Base-by-base conservation (phyloP, 345 rosid species). In the Draba incana region DNA sequence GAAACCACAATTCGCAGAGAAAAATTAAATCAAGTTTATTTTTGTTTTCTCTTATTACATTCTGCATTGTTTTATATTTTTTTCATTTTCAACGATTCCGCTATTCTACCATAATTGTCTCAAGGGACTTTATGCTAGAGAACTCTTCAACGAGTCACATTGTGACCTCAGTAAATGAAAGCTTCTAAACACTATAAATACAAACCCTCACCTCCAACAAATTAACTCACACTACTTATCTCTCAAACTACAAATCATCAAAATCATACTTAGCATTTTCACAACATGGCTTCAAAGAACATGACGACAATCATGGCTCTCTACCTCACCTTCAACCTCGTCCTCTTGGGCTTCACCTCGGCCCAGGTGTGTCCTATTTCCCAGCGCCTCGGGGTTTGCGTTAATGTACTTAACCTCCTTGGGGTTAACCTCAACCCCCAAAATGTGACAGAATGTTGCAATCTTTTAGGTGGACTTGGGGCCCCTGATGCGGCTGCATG, bases 231-330 rank as follows among this genome's bases (percentile, higher is more conserved):
- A 20, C 20, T 20, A 20, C 30, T 28, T 28, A 28, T 13, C 4
- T 27, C 10, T 27, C 56, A 20, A 20, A 20, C 43, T 37, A 37
- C 42, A 33, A 35, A 20, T 35, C 43, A 56, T 37, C 46, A n/a
- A 42, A 58, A 42, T 9, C 37, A 24, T n/a, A 27, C 25, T 10
- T 10, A 65, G 16, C 37, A 50, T 50, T 37, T 64, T 38, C 59
- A 64, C 37, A 43, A 42, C 9, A 63, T 53, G 75, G 64, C 61
- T 49, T 49, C 51, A 38, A 59, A 50, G 35, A 41, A 48, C 33
- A 60, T 41, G 48, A 38, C 37, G 13, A 64, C 50, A 39, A 15
- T 54, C 57, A 70, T 62, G 20, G 59, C 35, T 60, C 67, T 70
- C 53, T 70, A 27, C 45, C 68, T 70, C 35, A 39, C 61, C 33